These are phyloP conservation scores for Lepiota venenata DNA, from an alignment of 768 basidiomycete species.

Conservation along the genomic window DNA sequence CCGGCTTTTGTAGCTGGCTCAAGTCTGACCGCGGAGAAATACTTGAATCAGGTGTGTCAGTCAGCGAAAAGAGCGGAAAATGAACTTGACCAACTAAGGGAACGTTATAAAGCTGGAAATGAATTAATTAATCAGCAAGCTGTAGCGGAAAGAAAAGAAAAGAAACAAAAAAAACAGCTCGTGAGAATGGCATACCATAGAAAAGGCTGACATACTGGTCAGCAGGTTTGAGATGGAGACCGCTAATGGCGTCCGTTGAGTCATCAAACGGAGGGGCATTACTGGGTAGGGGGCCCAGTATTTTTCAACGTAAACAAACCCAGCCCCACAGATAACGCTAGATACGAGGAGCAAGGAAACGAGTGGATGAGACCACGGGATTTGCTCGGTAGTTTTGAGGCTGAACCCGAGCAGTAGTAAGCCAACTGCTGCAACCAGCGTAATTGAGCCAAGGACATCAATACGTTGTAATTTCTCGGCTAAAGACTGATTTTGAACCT, in stretches of 20 bases:
- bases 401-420: conserved; percentile 74
- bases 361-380: conserved; percentile 71
- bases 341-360: conserved; percentile 63
- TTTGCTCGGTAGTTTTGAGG: conserved; percentile 74
- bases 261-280: conserved; percentile 81
- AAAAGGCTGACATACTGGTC: conserved; percentile 74
- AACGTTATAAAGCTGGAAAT: conserved; percentile 71
- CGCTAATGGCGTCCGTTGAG: conserved; percentile 75
- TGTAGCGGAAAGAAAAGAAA: too few relatives aligned
- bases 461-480: conserved; percentile 72
- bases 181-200: conserved; percentile 51
- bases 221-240: conserved; percentile 80
- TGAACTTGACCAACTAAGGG: conserved; percentile 55
- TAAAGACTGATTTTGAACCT: conserved; percentile 54
- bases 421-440: conserved; percentile 70
- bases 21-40: conserved; percentile 80
- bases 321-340: conserved; percentile 48
- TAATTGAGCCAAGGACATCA: conserved; percentile 81
- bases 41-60: conserved; percentile 34
- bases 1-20: conserved; percentile 70
- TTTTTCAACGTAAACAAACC: conserved; percentile 80
- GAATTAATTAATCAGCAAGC: conserved; percentile 18
- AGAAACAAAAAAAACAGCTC: background rate
- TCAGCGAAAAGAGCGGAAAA: background rate
- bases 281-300: conserved; percentile 80